Conservation (phyloP, 2,329 filamentous ascomycete genomes). For the Colletotrichum acutatum region DNA sequence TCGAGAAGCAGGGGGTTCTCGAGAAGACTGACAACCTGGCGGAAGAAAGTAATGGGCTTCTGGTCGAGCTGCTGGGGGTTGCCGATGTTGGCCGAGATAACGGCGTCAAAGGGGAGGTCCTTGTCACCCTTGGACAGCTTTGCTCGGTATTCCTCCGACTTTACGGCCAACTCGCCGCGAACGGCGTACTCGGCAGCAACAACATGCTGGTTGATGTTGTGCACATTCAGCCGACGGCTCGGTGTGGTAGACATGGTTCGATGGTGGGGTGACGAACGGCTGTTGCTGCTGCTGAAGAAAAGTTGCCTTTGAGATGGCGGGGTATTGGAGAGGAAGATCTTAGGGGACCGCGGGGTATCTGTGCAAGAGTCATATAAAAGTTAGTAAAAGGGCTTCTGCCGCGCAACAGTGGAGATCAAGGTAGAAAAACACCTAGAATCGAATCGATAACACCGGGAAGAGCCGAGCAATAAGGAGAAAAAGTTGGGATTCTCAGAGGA, state of each 20-base stretch:
- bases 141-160: conserved; percentile 90
- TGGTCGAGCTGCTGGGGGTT: conserved; percentile 99
- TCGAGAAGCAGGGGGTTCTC: conserved; percentile 90
- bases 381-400: conserved; percentile 31
- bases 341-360: conserved; percentile 37
- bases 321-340: conserved; percentile 30
- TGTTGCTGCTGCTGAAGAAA: conserved; percentile 33
- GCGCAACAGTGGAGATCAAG: conserved; percentile 30
- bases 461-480: conserved; percentile 8
- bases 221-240: conserved; percentile 69
- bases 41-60: conserved; percentile 99
- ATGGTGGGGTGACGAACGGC: conserved; percentile 34
- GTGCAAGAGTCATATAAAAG: conserved; percentile 35
- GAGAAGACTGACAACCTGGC: conserved; percentile 91
- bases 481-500: background rate
- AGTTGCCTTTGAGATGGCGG: conserved; percentile 34
- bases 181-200: conserved; percentile 94
- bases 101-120: conserved; percentile 83
- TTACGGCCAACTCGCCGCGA: conserved; percentile 92
- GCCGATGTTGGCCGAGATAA: conserved; percentile 98
- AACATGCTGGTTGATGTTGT: conserved; percentile 94
- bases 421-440: conserved; percentile 5
- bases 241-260: conserved; percentile 50
- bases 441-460: background rate
- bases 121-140: conserved; percentile 70